Percentiles rank a stretch among this genome's conserved stretches.
phyloP scores from a whole-genome alignment of 495 filamentous ascomycete species.

The Penicillium angulare region DNA sequence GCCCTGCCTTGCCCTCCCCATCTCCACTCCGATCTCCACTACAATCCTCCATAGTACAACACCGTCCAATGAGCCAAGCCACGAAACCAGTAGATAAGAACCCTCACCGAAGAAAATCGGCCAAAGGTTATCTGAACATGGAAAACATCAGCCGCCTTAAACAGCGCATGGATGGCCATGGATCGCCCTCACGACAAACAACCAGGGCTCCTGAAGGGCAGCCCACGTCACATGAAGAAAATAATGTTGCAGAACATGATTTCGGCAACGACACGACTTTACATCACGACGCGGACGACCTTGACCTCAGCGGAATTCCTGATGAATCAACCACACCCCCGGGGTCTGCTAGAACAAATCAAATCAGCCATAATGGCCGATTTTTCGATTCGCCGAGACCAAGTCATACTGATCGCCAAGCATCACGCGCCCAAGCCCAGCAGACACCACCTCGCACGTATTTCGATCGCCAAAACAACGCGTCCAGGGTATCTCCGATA shows the following conservation, averaged over 20 bases:
- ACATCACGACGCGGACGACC: conserved; percentile 7
- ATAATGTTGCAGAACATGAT: neutral
- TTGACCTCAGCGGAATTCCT: conserved; percentile 2
- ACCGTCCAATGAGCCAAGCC: too few species aligned
- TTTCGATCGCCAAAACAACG: conserved; percentile 36
- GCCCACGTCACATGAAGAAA: neutral
- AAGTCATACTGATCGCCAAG: neutral
- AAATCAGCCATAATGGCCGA: conserved; percentile 15
- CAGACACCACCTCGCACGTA: conserved; percentile 19
- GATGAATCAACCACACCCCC: conserved; percentile 19
- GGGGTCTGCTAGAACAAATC: conserved; percentile 17
- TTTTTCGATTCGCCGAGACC: conserved; percentile 9
- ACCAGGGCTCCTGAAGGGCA: too few species aligned
- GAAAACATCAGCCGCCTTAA: neutral
- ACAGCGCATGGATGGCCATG: neutral
- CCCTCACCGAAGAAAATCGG: neutral
- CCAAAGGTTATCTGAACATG: neutral
- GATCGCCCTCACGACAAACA: neutral
- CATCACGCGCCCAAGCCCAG: neutral
- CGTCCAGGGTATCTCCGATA: conserved; percentile 24
- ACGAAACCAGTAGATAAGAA: neutral
- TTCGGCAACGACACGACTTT: conserved; percentile 11
- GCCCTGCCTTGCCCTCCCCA: neutral
- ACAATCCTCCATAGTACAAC: too few species aligned
- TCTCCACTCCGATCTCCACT: too few species aligned